A percentile compares a stretch with the other conserved stretches of the same genome.
phyloP scores from a whole-genome alignment of 441 rosid genomes.

The Manihot esculenta region DNA sequence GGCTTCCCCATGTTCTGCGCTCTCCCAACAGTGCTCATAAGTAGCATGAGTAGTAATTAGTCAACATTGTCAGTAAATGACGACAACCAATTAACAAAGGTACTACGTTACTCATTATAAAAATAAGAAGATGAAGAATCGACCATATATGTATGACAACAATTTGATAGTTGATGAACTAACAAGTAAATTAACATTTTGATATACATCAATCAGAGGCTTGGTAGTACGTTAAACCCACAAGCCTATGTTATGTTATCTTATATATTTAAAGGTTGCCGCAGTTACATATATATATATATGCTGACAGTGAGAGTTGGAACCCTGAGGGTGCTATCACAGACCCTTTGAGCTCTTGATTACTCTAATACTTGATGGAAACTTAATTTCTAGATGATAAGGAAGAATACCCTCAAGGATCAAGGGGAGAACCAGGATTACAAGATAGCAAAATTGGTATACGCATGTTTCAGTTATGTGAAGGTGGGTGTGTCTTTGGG shows the following conservation, averaged over 20 bases:
- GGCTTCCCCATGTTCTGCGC: too few relatives aligned
- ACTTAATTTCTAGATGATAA: background rate
- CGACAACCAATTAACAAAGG: too few relatives aligned
- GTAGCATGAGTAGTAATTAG: background rate
- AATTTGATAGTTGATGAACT: too few relatives aligned
- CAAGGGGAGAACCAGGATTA: too few relatives aligned
- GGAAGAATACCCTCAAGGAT: background rate
- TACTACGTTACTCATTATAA: too few relatives aligned
- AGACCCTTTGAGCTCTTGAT: background rate
- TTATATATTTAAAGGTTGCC: background rate
- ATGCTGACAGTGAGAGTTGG: background rate
- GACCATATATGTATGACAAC: too few relatives aligned
- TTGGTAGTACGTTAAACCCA: background rate
- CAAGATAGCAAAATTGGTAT: conserved; percentile 4
- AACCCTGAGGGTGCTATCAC: conserved; percentile 10
- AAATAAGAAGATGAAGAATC: background rate
- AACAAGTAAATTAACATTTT: background rate
- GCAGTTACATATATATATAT: background rate
- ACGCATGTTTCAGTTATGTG: conserved; percentile 54
- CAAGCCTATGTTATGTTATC: background rate
- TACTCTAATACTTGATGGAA: background rate
- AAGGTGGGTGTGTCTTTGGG: conserved; percentile 83
- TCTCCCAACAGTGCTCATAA: too few relatives aligned
- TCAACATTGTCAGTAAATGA: background rate
- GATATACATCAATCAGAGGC: conserved; percentile 11